These are phyloP conservation scores for Pseudogymnoascus sp. DNA, from an alignment of 2,329 filamentous ascomycete genomes.

Conservation along the genomic window DNA sequence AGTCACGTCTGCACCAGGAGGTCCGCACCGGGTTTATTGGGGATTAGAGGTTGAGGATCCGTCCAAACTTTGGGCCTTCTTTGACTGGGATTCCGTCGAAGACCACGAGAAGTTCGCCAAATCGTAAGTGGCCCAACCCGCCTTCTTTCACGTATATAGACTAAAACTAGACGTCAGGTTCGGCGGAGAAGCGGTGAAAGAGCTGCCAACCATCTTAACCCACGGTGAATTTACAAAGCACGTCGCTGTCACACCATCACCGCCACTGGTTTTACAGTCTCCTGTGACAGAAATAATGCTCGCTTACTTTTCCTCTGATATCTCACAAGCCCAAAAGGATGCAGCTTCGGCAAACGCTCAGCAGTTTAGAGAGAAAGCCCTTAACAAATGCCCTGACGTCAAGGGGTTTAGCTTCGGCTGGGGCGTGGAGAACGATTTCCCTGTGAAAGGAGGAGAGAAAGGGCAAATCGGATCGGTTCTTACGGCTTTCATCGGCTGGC, in stretches of 20 bases:
- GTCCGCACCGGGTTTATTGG: slow-evolving; percentile 20
- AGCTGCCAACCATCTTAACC: slow-evolving; percentile 18
- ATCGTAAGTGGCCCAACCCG: slow-evolving; percentile 13
- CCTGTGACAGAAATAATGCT: slow-evolving; percentile 12
- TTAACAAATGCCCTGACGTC: slow-evolving; percentile 13
- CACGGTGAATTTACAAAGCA: slow-evolving; percentile 22
- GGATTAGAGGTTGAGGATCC: slow-evolving; percentile 21
- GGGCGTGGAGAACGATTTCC: slow-evolving; percentile 30
- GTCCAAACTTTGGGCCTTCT: slow-evolving; percentile 21
- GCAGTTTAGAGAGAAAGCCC: slow-evolving; percentile 3
- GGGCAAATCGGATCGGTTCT: slow-evolving; percentile 24
- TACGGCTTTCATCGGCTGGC: slow-evolving; percentile 31
- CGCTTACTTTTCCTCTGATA: slow-evolving; percentile 3
- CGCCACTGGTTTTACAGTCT: slow-evolving; percentile 15
- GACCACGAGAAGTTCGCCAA: slow-evolving; percentile 21
- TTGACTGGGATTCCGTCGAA: slow-evolving; percentile 24
- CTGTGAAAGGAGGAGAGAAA: slow-evolving; percentile 25
- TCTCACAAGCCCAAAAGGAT: neutral
- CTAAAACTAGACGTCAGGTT: slow-evolving; percentile 11
- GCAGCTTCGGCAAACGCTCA: neutral
- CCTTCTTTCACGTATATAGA: neutral
- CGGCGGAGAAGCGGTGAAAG: slow-evolving; percentile 17
- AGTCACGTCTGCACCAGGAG: slow-evolving; percentile 15
- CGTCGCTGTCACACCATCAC: slow-evolving; percentile 14
- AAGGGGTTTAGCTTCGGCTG: slow-evolving; percentile 24